Evolutionary conservation across 139 green algal species (phyloP).

Genomic region (Trebouxia sp.): DNA sequence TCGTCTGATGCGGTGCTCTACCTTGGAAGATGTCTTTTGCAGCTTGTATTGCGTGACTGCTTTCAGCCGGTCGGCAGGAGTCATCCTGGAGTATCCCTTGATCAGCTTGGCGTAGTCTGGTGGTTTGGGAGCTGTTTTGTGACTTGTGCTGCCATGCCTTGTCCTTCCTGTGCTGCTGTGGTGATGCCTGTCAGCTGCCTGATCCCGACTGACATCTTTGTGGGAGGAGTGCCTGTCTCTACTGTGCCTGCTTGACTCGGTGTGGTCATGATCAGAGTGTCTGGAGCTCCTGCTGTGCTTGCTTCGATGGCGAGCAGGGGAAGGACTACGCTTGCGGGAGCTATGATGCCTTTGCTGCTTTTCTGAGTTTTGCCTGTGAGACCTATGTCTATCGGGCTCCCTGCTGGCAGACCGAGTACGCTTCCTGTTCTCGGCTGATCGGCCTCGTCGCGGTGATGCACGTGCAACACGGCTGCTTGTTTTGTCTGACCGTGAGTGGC

Average conservation of each 20-base stretch:
- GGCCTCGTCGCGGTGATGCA: no score
- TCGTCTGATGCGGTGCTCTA: neutral
- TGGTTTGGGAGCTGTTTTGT: neutral
- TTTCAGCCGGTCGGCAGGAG: neutral
- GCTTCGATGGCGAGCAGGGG: no score
- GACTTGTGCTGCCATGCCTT: neutral
- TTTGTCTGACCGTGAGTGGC: no score
- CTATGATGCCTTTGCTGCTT: no score
- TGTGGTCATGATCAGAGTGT: neutral
- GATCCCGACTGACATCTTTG: neutral
- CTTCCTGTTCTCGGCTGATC: no score
- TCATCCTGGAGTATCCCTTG: neutral
- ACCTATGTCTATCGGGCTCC: no score
- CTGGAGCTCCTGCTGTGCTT: neutral
- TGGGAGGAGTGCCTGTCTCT: neutral
- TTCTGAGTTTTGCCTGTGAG: no score
- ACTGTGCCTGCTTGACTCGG: neutral
- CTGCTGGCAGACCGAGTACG: no score
- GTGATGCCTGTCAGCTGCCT: neutral
- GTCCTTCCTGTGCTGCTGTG: no score
- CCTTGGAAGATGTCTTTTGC: slow-evolving; percentile 16
- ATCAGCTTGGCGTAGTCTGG: slow-evolving; percentile 10
- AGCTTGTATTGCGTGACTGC: slow-evolving; percentile 9
- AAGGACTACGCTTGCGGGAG: no score
- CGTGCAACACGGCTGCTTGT: no score